Evolutionary conservation across 2,329 filamentous ascomycete species (phyloP).

Genomic region (Monilinia fructigena): DNA sequence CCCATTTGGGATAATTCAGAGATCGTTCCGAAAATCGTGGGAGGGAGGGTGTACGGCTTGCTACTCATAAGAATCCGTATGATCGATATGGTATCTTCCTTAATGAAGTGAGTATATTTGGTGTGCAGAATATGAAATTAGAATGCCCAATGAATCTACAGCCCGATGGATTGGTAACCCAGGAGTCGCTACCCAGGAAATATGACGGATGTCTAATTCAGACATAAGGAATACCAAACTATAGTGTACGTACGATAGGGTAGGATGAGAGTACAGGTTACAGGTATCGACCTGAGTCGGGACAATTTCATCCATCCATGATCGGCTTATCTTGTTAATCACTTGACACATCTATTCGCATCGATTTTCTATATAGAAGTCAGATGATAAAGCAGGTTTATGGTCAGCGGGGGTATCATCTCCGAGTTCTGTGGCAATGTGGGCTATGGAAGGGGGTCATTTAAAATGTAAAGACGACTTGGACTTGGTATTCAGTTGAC

Average conservation of each 20-base stretch:
- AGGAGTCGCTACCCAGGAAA: constrained; percentile 10
- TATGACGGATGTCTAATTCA: background rate
- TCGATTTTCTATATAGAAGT: background rate
- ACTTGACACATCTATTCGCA: constrained; percentile 16
- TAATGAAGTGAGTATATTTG: background rate
- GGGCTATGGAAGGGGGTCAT: background rate
- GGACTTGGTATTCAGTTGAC: background rate
- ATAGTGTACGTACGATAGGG: background rate
- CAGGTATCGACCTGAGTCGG: background rate
- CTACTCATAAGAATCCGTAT: background rate
- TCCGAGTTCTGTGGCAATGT: constrained; percentile 11
- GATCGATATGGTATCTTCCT: background rate
- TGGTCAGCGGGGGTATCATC: background rate
- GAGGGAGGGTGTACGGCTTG: background rate
- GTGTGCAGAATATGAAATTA: background rate
- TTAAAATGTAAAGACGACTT: constrained; percentile 1
- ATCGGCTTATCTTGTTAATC: background rate
- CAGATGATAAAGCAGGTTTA: constrained; percentile 3
- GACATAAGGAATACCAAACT: background rate
- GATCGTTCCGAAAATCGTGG: background rate
- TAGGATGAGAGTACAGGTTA: background rate
- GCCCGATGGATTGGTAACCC: constrained; percentile 17
- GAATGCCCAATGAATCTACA: constrained; percentile 13
- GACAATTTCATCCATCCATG: background rate
- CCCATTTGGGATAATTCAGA: background rate